A percentile compares a stretch with the other conserved stretches of the same genome.
Evolutionary conservation across 1,139 yeast genomes (phyloP).

Genomic region (Blastobotrys illinoisensis): DNA sequence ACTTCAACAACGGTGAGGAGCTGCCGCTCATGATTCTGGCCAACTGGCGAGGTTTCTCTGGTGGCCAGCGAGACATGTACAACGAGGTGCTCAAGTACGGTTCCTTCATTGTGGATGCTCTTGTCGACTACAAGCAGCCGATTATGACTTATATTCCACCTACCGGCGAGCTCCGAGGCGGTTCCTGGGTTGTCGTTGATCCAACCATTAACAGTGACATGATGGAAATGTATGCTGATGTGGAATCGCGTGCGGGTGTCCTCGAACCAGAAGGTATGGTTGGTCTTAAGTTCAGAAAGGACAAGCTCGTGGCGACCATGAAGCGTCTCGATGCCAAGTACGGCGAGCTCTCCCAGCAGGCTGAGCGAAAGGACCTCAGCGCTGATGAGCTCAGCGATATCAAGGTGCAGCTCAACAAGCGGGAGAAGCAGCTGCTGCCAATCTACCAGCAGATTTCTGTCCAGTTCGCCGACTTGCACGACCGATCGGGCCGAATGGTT

Average conservation of each 20-base stretch:
- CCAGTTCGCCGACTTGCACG: slow-evolving; percentile 97
- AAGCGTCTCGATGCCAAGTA: slow-evolving; percentile 77
- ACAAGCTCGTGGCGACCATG: slow-evolving; percentile 84
- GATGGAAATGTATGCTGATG: slow-evolving; percentile 99
- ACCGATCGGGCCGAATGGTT: slow-evolving; percentile 94
- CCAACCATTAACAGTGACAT: slow-evolving; percentile 93
- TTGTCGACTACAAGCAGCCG: slow-evolving; percentile 94
- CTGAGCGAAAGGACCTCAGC: slow-evolving; percentile 42
- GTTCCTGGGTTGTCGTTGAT: slow-evolving; percentile 99
- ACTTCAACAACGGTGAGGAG: slow-evolving; percentile 96
- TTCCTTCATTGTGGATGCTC: slow-evolving; percentile 92
- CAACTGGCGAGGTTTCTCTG: slow-evolving; percentile 99
- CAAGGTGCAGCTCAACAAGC: slow-evolving; percentile 60
- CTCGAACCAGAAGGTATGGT: slow-evolving; percentile 99
- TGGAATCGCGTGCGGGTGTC: slow-evolving; percentile 96
- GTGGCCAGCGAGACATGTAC: slow-evolving; percentile 99
- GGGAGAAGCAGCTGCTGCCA: slow-evolving; percentile 79
- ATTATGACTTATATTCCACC: slow-evolving; percentile 96
- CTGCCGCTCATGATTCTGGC: slow-evolving; percentile 95
- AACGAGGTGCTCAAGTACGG: slow-evolving; percentile 96
- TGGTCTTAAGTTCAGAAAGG: slow-evolving; percentile 94
- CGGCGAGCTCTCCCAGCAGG: slow-evolving; percentile 59
- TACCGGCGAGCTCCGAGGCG: slow-evolving; percentile 97
- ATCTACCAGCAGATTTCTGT: slow-evolving; percentile 88
- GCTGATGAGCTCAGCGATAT: slow-evolving; percentile 63